Base-by-base conservation (phyloP, 345 rosid species). In the Limnanthes douglasii region DNA sequence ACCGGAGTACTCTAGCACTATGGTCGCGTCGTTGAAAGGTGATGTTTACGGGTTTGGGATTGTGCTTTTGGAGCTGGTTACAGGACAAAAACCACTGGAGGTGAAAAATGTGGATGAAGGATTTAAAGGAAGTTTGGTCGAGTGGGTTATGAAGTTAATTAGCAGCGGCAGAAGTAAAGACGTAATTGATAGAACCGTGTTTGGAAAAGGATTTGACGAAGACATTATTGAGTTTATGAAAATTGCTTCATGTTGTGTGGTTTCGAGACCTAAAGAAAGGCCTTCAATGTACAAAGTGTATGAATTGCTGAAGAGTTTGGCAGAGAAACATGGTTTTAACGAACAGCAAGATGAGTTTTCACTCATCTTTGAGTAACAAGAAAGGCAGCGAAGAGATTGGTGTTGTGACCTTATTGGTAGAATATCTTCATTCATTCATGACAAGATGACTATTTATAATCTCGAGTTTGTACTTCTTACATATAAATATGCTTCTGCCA, bases 341-440 rank as follows among this genome's bases (percentile, higher is more conserved):
- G 73, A 67, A 19, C 65, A 44, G 39, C 51, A 58, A 3, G 63
- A 67, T 41, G 73, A 67, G 15, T 67, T 67, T 9, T 66, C 73
- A 14, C 22, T 62, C 23, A 51, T 59, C 8, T 62, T 48, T 30
- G 56, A 61, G 15, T 62, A 59, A 34, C 63, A 59, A 51, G 66
- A 62, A 26, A 12, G 30, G n/a, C n/a, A n/a, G n/a, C n/a, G n/a
- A n/a, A n/a, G n/a, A n/a, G n/a, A n/a, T n/a, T n/a, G n/a, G n/a
- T n/a, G n/a, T n/a, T n/a, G n/a, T n/a, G n/a, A n/a, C n/a, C n/a
- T n/a, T n/a, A n/a, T n/a, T n/a, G n/a, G n/a, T n/a, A n/a, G n/a
- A n/a, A n/a, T n/a, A n/a, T n/a, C n/a, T n/a, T n/a, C n/a, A n/a
- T n/a, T n/a, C n/a, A n/a, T n/a, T n/a, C n/a, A n/a, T n/a, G n/a